A percentile compares a stretch with the other conserved stretches of the same genome.
Evolutionary conservation across 805 yeast species (phyloP).

Genomic region (Cyberlindnera euphorbiiphila): DNA sequence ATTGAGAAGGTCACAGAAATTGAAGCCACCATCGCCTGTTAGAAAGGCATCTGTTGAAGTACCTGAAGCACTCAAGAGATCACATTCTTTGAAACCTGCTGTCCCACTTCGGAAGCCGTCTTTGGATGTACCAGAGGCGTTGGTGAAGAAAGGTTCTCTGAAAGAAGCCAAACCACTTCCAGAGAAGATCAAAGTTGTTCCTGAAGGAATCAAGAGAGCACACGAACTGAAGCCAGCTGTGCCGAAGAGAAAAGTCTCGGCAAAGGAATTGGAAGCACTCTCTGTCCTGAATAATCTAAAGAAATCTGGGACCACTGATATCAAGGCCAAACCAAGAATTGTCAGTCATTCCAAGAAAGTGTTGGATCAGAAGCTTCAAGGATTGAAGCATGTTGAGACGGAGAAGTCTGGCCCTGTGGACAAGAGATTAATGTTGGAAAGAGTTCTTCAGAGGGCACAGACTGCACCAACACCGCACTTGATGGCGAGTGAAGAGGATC

Average conservation of each 20-base stretch:
- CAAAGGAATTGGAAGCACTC: conserved; percentile 21
- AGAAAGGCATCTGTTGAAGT: conserved; percentile 19
- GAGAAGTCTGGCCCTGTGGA: background rate
- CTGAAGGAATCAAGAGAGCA: conserved; percentile 16
- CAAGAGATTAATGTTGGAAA: conserved; percentile 17
- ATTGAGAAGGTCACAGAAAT: conserved; percentile 8
- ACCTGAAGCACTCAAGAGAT: conserved; percentile 23
- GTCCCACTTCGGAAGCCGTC: conserved; percentile 23
- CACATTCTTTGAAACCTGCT: conserved; percentile 21
- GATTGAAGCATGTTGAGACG: conserved; percentile 14
- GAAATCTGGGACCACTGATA: conserved; percentile 10
- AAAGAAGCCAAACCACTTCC: conserved; percentile 10
- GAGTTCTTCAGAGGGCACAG: conserved; percentile 17
- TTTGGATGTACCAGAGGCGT: conserved; percentile 22
- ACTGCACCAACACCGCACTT: conserved; percentile 17
- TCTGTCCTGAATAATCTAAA: conserved; percentile 16
- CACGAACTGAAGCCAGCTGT: conserved; percentile 16
- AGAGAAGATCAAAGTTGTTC: conserved; percentile 8
- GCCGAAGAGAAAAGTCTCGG: conserved; percentile 17
- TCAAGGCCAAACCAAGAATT: conserved; percentile 22
- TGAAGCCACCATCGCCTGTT: conserved; percentile 24
- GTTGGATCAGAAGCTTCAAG: conserved; percentile 13
- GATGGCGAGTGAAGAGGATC: conserved; percentile 3
- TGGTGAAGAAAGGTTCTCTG: conserved; percentile 8
- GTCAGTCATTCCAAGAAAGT: conserved; percentile 21